Conservation (phyloP, 1,284 basidiomycete genomes). For the Marasmius sp. region DNA sequence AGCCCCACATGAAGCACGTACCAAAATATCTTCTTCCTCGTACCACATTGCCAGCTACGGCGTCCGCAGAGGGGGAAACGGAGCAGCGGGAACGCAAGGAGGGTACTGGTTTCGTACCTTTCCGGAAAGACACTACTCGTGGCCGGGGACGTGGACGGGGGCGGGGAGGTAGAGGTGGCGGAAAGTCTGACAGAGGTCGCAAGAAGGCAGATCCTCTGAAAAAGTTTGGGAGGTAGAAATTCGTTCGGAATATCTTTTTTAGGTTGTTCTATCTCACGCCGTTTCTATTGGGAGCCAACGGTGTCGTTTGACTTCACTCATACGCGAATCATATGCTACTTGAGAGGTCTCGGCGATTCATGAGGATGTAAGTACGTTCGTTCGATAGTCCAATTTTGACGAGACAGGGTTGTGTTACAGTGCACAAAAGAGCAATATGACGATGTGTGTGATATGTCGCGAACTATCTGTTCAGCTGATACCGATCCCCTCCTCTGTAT, state of each 20-base stretch:
- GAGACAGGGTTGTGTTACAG: too few species aligned
- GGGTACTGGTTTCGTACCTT: slow-evolving; percentile 62
- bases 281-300: too few species aligned
- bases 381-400: too few species aligned
- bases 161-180: slow-evolving; percentile 38
- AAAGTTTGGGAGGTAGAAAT: slow-evolving; percentile 55
- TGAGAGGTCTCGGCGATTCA: too few species aligned
- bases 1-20: slow-evolving; percentile 94
- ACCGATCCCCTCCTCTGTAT: too few species aligned
- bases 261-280: too few species aligned
- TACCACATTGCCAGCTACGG: slow-evolving; percentile 51
- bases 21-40: slow-evolving; percentile 92
- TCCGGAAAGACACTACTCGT: slow-evolving; percentile 59
- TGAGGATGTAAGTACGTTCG: too few species aligned
- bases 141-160: slow-evolving; percentile 57
- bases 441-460: too few species aligned
- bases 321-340: too few species aligned
- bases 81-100: slow-evolving; percentile 9
- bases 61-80: slow-evolving; percentile 20
- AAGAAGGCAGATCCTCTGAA: slow-evolving; percentile 77
- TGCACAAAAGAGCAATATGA: too few species aligned
- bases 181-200: slow-evolving; percentile 38
- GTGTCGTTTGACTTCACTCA: too few species aligned
- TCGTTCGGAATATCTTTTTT: neutral
- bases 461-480: too few species aligned